Conservation (phyloP, 768 basidiomycete species). For the Suillus weaverae region DNA sequence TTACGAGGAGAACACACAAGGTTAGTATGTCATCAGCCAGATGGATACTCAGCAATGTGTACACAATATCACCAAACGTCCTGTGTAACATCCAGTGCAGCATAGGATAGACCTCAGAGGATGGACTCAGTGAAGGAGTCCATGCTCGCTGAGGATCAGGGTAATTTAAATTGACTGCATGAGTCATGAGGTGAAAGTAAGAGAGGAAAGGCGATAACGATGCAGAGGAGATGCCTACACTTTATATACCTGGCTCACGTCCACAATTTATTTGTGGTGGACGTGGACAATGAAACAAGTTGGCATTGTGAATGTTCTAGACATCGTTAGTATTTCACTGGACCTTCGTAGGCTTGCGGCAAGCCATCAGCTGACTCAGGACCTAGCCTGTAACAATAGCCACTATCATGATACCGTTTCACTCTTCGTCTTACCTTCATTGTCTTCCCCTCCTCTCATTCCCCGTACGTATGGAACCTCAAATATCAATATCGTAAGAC, state of each 20-base stretch:
- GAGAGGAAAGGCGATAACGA: background rate
- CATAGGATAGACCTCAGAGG: background rate
- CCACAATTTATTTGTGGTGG: background rate
- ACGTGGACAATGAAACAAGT: background rate
- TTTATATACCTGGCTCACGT: background rate
- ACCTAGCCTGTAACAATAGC: background rate
- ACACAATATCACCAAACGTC: too few species aligned
- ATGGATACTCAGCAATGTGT: background rate
- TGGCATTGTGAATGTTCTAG: background rate
- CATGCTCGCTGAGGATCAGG: background rate
- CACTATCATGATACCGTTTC: too few species aligned
- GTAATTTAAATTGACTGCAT: background rate
- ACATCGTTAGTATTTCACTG: background rate
- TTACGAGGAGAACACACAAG: constrained; percentile 7
- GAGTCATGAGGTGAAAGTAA: background rate
- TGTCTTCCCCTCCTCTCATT: too few species aligned
- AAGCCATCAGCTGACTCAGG: background rate
- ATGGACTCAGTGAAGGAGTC: background rate
- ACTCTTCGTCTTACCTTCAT: too few species aligned
- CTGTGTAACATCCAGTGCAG: background rate
- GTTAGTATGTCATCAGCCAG: background rate
- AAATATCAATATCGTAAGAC: too few species aligned
- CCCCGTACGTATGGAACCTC: too few species aligned
- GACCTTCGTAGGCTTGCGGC: background rate
- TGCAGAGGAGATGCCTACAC: background rate